Evolutionary conservation across 225 moss, liverwort and hornwort species (phyloP), one percentile per base, ranked within the genome.

Genomic region (Antitrichia curtipendula): DNA sequence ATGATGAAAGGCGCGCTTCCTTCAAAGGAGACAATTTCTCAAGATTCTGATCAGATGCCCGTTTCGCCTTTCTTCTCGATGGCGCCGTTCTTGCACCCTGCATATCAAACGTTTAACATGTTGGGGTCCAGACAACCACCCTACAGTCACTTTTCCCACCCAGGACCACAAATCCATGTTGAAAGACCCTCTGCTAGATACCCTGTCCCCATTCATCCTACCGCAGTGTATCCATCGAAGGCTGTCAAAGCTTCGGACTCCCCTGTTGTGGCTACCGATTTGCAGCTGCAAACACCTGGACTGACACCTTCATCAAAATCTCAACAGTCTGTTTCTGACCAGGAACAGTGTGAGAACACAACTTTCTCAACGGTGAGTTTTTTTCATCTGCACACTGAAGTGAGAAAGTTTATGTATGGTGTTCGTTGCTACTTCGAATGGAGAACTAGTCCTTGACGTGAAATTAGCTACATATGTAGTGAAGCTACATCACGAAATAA

Each of bases 131-230:
- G 96, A 81, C 94, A 96, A 79, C 89, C 91, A 40, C 93, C 95
- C 73, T 96, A 87, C 86, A 86, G 92, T 85, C 98, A 93, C 75
- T 97, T 95, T 54, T 88, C 93, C 38, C 85, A 91, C n/a, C 88
- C 95, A 71, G 91, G 75, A 69, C 86, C 90, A 58, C 92, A 96
- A 74, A 89, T 96, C 75, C 98, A 95, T 74, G 95, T 98, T 21
- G 94, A 95, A 85, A 92, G 98, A 88, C 97, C 98, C 36, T 94
- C 95, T 86, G 95, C 98, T 29, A 95, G 97, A 76, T 96, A 98
- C 83, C 91, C 98, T 63, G 95, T 90, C 54, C 94, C 93, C 19
- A 91, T 96, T 85, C 93, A 97, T 77, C 97, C 97, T 50, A 93
- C 90, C 20, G 94, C 95, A 41, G 69, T 88, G 28, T 92, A 92